Percentiles rank a stretch among this genome's conserved stretches.
phyloP scores from a whole-genome alignment of 306 rosid species.

The Senna siamea region DNA sequence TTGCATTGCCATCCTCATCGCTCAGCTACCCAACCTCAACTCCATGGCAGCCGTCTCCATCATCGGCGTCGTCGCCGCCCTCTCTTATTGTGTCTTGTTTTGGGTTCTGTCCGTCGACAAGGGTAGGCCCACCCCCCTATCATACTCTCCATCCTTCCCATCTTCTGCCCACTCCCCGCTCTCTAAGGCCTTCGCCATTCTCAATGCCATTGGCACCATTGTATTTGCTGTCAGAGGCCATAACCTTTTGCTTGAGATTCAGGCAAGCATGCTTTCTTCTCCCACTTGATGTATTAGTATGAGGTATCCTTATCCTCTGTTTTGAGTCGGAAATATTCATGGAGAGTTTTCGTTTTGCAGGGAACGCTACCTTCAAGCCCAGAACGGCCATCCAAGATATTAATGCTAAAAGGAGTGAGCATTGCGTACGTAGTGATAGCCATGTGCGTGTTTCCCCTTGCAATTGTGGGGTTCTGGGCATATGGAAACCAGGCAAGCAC shows the following conservation, averaged over 20 bases:
- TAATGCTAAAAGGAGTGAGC: slow-evolving; percentile 59
- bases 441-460: slow-evolving; percentile 58
- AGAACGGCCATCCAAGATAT: slow-evolving; percentile 40
- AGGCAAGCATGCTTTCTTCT: slow-evolving; percentile 38
- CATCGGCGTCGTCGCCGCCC: slow-evolving; percentile 47
- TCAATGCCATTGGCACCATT: slow-evolving; percentile 63
- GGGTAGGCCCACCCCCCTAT: slow-evolving; percentile 44
- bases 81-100: slow-evolving; percentile 50
- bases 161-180: not conserved
- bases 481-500: slow-evolving; percentile 62
- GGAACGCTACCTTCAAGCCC: slow-evolving; percentile 69
- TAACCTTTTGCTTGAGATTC: slow-evolving; percentile 76
- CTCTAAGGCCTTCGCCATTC: slow-evolving; percentile 6
- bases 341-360: slow-evolving; percentile 37
- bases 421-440: slow-evolving; percentile 54
- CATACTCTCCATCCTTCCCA: slow-evolving; percentile 32
- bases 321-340: not conserved
- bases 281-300: too few species aligned
- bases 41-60: slow-evolving; percentile 60
- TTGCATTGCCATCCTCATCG: slow-evolving; percentile 52
- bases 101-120: slow-evolving; percentile 60
- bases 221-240: slow-evolving; percentile 69
- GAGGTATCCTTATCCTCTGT: too few species aligned
- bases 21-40: slow-evolving; percentile 68
- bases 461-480: slow-evolving; percentile 73